Conservation (phyloP, 495 filamentous ascomycete species). For the Daldinia vernicosa region DNA sequence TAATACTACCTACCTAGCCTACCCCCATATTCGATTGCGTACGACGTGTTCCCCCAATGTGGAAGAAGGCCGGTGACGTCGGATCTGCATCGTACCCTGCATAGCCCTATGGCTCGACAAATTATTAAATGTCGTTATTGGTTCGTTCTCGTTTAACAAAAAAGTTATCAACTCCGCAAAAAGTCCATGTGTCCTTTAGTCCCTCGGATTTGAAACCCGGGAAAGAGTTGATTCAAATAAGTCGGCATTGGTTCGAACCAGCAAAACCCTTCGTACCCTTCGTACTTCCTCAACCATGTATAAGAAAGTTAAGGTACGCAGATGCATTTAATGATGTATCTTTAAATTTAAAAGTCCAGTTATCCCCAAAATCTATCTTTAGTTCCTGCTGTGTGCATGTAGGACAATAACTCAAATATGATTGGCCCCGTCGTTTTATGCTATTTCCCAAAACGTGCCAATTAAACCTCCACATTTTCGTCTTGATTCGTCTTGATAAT, state of each 20-base stretch:
- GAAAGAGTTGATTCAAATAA: conserved; percentile 1
- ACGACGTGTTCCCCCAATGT: conserved; percentile 11
- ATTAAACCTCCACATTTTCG: conserved; percentile 37
- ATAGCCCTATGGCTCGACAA: conserved; percentile 6
- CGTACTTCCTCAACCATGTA: not conserved
- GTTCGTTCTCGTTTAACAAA: conserved; percentile 9
- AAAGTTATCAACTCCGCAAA: conserved; percentile 15
- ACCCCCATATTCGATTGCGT: not conserved
- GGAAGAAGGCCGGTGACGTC: conserved; percentile 23
- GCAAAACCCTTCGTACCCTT: not conserved
- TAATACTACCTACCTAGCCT: not conserved
- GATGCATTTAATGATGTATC: not conserved
- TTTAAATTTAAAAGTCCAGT: too few relatives aligned
- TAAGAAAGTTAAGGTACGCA: not conserved
- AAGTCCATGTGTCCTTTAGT: conserved; percentile 16
- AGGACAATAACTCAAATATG: not conserved
- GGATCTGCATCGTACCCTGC: conserved; percentile 16
- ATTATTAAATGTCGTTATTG: conserved; percentile 10
- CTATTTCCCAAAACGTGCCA: conserved; percentile 31
- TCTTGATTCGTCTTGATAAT: not conserved
- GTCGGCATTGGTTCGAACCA: not conserved
- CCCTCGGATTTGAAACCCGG: not conserved
- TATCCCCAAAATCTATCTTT: conserved; percentile 6
- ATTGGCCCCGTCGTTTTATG: conserved; percentile 11
- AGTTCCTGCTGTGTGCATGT: not conserved